Percentiles rank a stretch among this genome's conserved stretches.
Conservation (phyloP, 306 rosid genomes). For the Corylus heterophylla region DNA sequence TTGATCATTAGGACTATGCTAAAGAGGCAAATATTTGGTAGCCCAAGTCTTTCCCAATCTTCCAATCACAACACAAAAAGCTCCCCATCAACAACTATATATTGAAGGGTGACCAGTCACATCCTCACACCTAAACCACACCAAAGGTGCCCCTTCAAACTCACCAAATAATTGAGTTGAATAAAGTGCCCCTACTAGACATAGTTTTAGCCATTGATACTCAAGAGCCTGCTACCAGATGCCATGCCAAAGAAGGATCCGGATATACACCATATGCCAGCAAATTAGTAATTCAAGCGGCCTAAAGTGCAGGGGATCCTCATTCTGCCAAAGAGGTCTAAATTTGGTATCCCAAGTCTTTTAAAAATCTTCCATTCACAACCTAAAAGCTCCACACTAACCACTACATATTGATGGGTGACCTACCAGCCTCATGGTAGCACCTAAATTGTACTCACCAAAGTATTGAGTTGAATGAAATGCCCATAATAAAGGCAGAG, state of each 20-base stretch:
- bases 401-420: background rate
- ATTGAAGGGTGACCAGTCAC: background rate
- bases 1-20: background rate
- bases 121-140: background rate
- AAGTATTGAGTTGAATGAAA: background rate
- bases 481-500: background rate
- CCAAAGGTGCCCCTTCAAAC: background rate
- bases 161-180: background rate
- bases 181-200: background rate
- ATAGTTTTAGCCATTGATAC: background rate
- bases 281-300: too few relatives aligned
- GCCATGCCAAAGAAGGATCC: background rate
- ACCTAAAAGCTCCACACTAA: background rate
- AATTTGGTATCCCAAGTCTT: background rate
- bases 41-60: background rate
- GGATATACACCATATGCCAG: too few relatives aligned
- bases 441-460: background rate
- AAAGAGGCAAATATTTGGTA: background rate
- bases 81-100: background rate
- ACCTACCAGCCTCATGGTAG: background rate
- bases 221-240: background rate
- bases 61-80: background rate
- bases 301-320: too few relatives aligned
- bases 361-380: background rate
- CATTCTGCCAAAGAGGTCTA: background rate